Conservation (phyloP, 306 rosid genomes). For the Luffa aegyptiaca region DNA sequence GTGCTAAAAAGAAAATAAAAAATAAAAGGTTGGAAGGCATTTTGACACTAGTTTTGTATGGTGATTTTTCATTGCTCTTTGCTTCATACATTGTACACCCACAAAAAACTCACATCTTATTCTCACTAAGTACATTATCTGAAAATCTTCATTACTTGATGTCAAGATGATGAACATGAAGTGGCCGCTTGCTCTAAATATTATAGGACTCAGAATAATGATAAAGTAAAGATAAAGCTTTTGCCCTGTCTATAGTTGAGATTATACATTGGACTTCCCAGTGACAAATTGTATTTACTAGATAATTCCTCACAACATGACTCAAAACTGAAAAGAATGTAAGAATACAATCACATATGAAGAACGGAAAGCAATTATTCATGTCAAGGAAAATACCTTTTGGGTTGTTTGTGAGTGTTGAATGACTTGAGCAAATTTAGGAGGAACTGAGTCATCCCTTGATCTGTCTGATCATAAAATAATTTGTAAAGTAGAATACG, state of each 20-base stretch:
- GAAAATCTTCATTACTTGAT: neutral
- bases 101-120: neutral
- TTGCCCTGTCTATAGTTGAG: neutral
- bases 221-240: neutral
- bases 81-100: neutral
- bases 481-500: slow-evolving; percentile 89
- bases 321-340: neutral
- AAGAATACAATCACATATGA: neutral
- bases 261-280: neutral
- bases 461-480: slow-evolving; percentile 94
- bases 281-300: neutral
- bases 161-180: neutral
- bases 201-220: neutral
- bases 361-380: slow-evolving; percentile 1
- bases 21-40: too few relatives aligned
- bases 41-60: too few relatives aligned
- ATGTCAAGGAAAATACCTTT: slow-evolving; percentile 41
- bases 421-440: slow-evolving; percentile 62
- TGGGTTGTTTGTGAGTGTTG: slow-evolving; percentile 75
- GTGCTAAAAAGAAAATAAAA: too few relatives aligned
- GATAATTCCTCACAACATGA: neutral
- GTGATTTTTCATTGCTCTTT: neutral
- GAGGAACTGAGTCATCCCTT: slow-evolving; percentile 87
- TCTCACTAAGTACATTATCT: neutral
- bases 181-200: neutral